Percentiles rank a stretch among this genome's conserved stretches.
These are phyloP conservation scores for Cordyceps militaris DNA, from an alignment of 2,329 filamentous ascomycete species.

Conservation along the genomic window DNA sequence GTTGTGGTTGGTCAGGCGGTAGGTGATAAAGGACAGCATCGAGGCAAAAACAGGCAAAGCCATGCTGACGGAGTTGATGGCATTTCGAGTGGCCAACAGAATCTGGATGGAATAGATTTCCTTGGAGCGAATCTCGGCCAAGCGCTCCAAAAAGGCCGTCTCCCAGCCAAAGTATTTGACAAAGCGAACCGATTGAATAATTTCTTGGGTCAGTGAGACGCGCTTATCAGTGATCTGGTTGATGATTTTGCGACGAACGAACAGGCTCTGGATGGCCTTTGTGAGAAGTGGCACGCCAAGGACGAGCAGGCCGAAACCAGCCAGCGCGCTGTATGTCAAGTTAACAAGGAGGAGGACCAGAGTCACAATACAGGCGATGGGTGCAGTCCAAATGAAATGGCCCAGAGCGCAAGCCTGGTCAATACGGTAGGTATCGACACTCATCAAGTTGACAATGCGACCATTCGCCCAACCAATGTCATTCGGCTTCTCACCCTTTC, in stretches of 20 bases:
- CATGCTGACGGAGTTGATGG: slow-evolving; percentile 75
- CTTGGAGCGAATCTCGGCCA: slow-evolving; percentile 63
- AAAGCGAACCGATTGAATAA: slow-evolving; percentile 82
- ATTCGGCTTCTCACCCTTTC: slow-evolving; percentile 33
- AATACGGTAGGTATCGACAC: slow-evolving; percentile 86
- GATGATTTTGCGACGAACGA: slow-evolving; percentile 68
- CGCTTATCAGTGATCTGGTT: slow-evolving; percentile 93
- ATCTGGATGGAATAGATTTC: slow-evolving; percentile 84
- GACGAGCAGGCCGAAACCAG: slow-evolving; percentile 77
- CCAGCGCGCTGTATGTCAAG: slow-evolving; percentile 79
- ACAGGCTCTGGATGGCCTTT: slow-evolving; percentile 67
- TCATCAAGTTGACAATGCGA: slow-evolving; percentile 88
- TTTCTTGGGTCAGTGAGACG: slow-evolving; percentile 86
- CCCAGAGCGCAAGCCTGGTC: slow-evolving; percentile 85
- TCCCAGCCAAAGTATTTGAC: slow-evolving; percentile 99
- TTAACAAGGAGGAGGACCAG: slow-evolving; percentile 78
- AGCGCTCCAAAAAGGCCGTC: slow-evolving; percentile 69
- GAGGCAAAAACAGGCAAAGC: slow-evolving; percentile 89
- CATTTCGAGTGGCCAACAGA: slow-evolving; percentile 75
- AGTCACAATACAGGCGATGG: slow-evolving; percentile 70
- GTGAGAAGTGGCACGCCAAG: slow-evolving; percentile 73
- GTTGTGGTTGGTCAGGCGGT: slow-evolving; percentile 56
- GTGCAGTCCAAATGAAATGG: slow-evolving; percentile 85
- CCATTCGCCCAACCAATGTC: slow-evolving; percentile 88
- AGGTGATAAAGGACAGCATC: slow-evolving; percentile 90